These are phyloP conservation scores for Vanrija pseudolonga DNA, from an alignment of 1,284 basidiomycete species.

Conservation along the genomic window DNA sequence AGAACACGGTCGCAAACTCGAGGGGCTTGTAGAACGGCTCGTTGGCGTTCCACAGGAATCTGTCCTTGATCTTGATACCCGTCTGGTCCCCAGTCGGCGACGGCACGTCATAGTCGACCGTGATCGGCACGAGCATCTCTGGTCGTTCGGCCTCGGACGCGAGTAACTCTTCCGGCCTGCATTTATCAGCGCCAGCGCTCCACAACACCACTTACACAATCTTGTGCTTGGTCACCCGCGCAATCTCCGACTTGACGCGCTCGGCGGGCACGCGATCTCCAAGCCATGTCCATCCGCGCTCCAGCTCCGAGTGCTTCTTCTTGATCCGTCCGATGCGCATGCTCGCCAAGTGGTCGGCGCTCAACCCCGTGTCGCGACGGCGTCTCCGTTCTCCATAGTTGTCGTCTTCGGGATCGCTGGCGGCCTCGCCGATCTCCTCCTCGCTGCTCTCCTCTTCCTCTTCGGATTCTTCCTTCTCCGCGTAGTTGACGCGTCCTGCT, in stretches of 20 bases:
- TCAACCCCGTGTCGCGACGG: slow-evolving; percentile 1
- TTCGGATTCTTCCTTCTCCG: slow-evolving; percentile 77
- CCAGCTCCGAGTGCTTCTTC: slow-evolving; percentile 43
- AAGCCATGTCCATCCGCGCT: slow-evolving; percentile 77
- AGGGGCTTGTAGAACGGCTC: slow-evolving; percentile 71
- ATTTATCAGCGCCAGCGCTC: not conserved
- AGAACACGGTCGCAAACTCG: slow-evolving; percentile 78
- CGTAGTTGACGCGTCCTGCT: slow-evolving; percentile 74
- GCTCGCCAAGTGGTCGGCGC: slow-evolving; percentile 2
- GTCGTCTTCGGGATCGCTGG: slow-evolving; percentile 55
- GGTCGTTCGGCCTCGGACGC: slow-evolving; percentile 62
- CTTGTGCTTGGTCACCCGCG: slow-evolving; percentile 62
- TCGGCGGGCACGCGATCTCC: slow-evolving; percentile 78
- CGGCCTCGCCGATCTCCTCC: slow-evolving; percentile 71
- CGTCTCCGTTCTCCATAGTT: slow-evolving; percentile 27
- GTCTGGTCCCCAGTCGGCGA: slow-evolving; percentile 22
- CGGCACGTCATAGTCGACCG: slow-evolving; percentile 90
- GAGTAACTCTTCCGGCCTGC: slow-evolving; percentile 64
- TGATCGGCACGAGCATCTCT: slow-evolving; percentile 79
- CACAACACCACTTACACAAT: slow-evolving; percentile 58
- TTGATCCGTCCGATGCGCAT: slow-evolving; percentile 46
- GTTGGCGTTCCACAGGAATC: slow-evolving; percentile 94
- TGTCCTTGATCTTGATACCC: slow-evolving; percentile 84
- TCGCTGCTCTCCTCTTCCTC: slow-evolving; percentile 67
- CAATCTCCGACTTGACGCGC: slow-evolving; percentile 64